Conservation (phyloP, 1,284 basidiomycete genomes). For the Hortiboletus rubellus region DNA sequence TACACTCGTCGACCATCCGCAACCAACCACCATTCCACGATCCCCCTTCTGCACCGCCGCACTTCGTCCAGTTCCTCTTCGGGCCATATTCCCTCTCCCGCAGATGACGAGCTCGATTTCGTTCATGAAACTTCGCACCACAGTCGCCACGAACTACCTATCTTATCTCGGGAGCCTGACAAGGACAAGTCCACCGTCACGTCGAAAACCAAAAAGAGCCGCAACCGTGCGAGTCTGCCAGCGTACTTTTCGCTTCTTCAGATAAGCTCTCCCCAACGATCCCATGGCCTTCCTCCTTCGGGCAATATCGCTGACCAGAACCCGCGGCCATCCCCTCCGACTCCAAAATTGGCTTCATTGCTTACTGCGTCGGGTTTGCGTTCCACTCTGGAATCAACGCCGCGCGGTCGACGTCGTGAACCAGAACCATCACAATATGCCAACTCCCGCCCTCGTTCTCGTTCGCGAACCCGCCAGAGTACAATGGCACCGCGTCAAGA, state of each 20-base stretch:
- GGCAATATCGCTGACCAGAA: slow-evolving; percentile 42
- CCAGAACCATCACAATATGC: slow-evolving; percentile 40
- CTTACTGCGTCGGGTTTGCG: slow-evolving; percentile 33
- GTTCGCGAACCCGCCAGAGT: slow-evolving; percentile 27
- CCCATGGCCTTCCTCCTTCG: slow-evolving; percentile 47
- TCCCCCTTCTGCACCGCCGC: slow-evolving; percentile 57
- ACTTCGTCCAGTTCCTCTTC: slow-evolving; percentile 46
- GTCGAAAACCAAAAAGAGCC: slow-evolving; percentile 50
- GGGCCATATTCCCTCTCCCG: slow-evolving; percentile 40
- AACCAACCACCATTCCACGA: slow-evolving; percentile 65
- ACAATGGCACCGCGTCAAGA: slow-evolving; percentile 26
- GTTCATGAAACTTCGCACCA: slow-evolving; percentile 35
- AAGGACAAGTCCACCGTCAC: slow-evolving; percentile 40
- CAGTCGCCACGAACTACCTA: slow-evolving; percentile 20
- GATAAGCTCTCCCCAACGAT: slow-evolving; percentile 45
- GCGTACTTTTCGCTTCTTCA: slow-evolving; percentile 74
- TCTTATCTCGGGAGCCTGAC: slow-evolving; percentile 32
- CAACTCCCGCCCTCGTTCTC: slow-evolving; percentile 37
- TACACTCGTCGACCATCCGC: slow-evolving; percentile 70
- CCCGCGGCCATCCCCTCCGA: slow-evolving; percentile 54
- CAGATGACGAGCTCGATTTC: slow-evolving; percentile 45
- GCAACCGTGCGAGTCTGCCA: slow-evolving; percentile 72
- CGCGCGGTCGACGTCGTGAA: slow-evolving; percentile 51
- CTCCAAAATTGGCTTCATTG: slow-evolving; percentile 48
- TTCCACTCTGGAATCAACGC: slow-evolving; percentile 39